A percentile compares a stretch with the other conserved stretches of the same genome.
Conservation (phyloP, 2,329 filamentous ascomycete species). For the Stagonosporopsis rhizophila region DNA sequence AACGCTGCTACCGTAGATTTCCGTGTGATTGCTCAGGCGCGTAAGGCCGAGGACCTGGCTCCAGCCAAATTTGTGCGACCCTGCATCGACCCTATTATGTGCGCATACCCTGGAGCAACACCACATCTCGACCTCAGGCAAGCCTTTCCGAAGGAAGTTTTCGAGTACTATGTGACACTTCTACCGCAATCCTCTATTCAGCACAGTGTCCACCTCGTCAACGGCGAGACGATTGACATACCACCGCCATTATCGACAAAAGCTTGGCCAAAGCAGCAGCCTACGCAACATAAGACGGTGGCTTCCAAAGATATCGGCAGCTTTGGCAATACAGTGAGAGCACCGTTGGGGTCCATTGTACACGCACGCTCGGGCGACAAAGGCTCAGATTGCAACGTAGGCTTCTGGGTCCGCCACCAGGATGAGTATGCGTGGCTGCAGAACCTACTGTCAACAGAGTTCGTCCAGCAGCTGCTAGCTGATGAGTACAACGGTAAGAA, state of each 20-base stretch:
- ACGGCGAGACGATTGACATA: conserved; percentile 42
- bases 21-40: conserved; percentile 57
- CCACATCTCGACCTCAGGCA: conserved; percentile 50
- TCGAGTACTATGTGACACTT: conserved; percentile 53
- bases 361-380: conserved; percentile 54
- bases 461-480: conserved; percentile 37
- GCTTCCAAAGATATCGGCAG: conserved; percentile 10
- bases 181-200: conserved; percentile 34
- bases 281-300: conserved; percentile 31
- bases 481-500: conserved; percentile 37
- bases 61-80: conserved; percentile 51
- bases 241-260: conserved; percentile 42
- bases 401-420: conserved; percentile 44
- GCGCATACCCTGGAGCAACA: conserved; percentile 54
- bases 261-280: conserved; percentile 45
- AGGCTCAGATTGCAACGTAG: conserved; percentile 47
- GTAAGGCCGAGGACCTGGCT: conserved; percentile 41
- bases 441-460: conserved; percentile 34
- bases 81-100: conserved; percentile 53
- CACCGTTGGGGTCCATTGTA: conserved; percentile 53
- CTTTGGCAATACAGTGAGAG: conserved; percentile 40
- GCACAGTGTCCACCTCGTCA: conserved; percentile 38
- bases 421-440: conserved; percentile 47
- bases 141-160: conserved; percentile 50
- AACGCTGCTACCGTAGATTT: conserved; percentile 59